Percentiles rank a stretch among this genome's conserved stretches.
phyloP scores from a whole-genome alignment of 169 alveolate genomes.

The Prorocentrum cordatum region DNA sequence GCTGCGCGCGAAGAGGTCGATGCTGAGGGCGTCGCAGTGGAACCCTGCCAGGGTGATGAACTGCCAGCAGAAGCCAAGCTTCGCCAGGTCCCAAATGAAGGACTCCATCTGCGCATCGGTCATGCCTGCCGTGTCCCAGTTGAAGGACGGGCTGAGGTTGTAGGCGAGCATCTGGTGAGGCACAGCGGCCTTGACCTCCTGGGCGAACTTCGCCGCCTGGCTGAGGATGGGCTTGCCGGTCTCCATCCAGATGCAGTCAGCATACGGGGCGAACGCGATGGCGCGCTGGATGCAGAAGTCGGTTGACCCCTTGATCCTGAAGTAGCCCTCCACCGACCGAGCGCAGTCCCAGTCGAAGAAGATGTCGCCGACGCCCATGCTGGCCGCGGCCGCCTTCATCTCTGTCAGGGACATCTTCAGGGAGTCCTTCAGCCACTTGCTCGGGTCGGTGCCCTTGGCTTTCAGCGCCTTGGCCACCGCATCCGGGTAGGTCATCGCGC shows the following conservation, averaged over 20 bases:
- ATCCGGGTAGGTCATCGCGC: constrained; percentile 65
- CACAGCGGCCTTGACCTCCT: constrained; percentile 71
- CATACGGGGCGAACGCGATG: constrained; percentile 39
- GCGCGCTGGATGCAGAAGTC: constrained; percentile 69
- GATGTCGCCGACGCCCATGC: constrained; percentile 23
- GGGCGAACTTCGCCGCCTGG: constrained; percentile 77
- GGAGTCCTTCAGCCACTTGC: constrained; percentile 17
- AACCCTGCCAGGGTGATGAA: constrained; percentile 83
- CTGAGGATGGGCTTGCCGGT: constrained; percentile 77
- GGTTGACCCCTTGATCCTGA: constrained; percentile 66
- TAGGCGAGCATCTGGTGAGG: constrained; percentile 78
- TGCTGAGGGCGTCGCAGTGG: constrained; percentile 77
- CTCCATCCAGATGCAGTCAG: constrained; percentile 79
- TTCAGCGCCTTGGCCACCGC: constrained; percentile 44
- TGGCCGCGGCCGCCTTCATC: constrained; percentile 7
- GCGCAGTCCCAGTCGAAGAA: constrained; percentile 69
- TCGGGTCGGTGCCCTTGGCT: constrained; percentile 18
- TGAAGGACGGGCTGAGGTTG: constrained; percentile 81
- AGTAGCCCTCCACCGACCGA: constrained; percentile 64
- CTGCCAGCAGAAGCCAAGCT: constrained; percentile 82
- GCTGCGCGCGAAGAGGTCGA: constrained; percentile 76
- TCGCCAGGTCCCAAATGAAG: constrained; percentile 77
- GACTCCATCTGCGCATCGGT: constrained; percentile 76
- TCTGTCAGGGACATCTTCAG: constrained; percentile 54
- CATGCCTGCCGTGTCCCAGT: constrained; percentile 81